Base-by-base conservation (phyloP, 495 filamentous ascomycete genomes). In the Parathielavia hyrcaniae region DNA sequence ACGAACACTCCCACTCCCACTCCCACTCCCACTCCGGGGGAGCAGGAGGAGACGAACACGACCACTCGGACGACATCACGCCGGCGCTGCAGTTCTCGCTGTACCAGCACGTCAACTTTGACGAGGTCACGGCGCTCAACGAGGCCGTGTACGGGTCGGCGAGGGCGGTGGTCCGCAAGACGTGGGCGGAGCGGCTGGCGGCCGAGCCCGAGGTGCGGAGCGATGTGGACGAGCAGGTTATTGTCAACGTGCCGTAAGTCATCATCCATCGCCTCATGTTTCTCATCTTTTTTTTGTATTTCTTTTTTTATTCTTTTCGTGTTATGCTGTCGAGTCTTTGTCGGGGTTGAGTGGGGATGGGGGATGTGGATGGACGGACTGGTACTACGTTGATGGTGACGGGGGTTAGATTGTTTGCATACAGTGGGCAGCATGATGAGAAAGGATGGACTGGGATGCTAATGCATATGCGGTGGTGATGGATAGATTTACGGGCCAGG, bases 101-200 rank as follows among this genome's bases (percentile, higher is more conserved):
- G 13, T 97, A 96, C 73, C 81, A 88, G 46, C 86, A 96, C 67
- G 92, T 98, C 64, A 80, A 91, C 56, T 97, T 97, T 69, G 86
- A 89, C 71, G 79, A 81, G 13, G 86, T 97, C 62, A 80, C 68
- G n/a, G 91, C 92, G 0, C 69, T 96, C 52, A 98, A 97, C 68
- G 95, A 97, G 72, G 73, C 81, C 0, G 69, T 69, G 8, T 71
- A 81, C 6, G 81, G 83, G 40, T 83, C 87, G 4, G 93, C 90
- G 36, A 79, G 77, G 53, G 83, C 80, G 1, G 81, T 97, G 50
- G 79, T 91, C n/a, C 80, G 88, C 71, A 98, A 98, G 74, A 87
- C 89, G 45, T 97, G 91, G 91, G 78, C 81, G 5, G 84, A 96
- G 69, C 76, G 93, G 55, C 62, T 97, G 57, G 70, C 84, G 30